phyloP scores from a whole-genome alignment of 352 stramenopile genomes.

The Phytophthora lateralis region DNA sequence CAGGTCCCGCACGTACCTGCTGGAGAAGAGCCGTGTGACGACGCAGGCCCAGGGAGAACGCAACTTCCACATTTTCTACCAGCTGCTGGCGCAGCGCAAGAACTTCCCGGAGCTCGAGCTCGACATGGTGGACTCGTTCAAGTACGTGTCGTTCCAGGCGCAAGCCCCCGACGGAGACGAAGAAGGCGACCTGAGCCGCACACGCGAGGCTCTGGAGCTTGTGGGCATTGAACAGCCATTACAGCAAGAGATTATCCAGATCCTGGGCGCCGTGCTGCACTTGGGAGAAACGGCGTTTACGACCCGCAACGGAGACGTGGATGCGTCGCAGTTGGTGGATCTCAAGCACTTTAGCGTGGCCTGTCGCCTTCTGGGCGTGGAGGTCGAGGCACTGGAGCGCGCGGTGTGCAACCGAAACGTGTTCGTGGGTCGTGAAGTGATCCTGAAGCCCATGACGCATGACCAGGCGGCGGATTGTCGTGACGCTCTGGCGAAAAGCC shows the following conservation, averaged over 20 bases:
- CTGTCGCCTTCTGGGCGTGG: conserved; percentile 64
- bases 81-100: conserved; percentile 74
- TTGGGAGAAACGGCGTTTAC: conserved; percentile 92
- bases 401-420: conserved; percentile 84
- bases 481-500: conserved; percentile 95
- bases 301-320: conserved; percentile 72
- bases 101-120: conserved; percentile 70
- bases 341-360: conserved; percentile 60
- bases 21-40: conserved; percentile 93
- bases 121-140: conserved; percentile 49
- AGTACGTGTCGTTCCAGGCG: conserved; percentile 63
- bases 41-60: conserved; percentile 85
- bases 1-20: conserved; percentile 88
- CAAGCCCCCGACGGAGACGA: conserved; percentile 46
- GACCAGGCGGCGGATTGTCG: conserved; percentile 85
- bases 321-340: conserved; percentile 72
- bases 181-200: conserved; percentile 70
- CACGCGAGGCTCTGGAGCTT: conserved; percentile 85
- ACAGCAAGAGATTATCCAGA: conserved; percentile 89
- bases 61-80: conserved; percentile 96
- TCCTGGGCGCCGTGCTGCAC: conserved; percentile 91
- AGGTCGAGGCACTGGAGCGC: conserved; percentile 58
- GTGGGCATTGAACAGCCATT: conserved; percentile 86
- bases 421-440: conserved; percentile 81
- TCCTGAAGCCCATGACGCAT: conserved; percentile 83